These are phyloP conservation scores for Tolypocladium tundrense DNA, from an alignment of 2,329 filamentous ascomycete species.

Conservation along the genomic window DNA sequence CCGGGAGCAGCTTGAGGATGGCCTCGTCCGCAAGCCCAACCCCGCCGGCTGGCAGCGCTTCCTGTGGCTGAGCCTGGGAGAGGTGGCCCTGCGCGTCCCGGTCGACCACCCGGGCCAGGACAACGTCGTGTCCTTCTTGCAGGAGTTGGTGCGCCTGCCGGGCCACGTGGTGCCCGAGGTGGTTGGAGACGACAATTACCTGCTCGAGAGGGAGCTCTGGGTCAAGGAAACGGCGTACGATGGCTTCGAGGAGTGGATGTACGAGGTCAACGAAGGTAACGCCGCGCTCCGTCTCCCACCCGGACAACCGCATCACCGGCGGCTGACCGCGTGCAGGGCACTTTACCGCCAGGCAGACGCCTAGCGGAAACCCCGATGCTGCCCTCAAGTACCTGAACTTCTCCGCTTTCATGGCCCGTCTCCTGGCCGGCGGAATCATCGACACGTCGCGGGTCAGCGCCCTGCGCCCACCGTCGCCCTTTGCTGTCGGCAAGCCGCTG, in stretches of 20 bases:
- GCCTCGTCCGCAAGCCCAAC: background rate
- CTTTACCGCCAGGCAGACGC: background rate
- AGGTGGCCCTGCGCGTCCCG: background rate
- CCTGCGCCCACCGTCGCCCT: background rate
- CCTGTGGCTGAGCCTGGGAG: background rate
- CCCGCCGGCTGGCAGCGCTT: background rate
- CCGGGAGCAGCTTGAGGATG: background rate
- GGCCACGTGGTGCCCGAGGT: background rate
- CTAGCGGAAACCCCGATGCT: background rate
- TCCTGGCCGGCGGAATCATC: background rate
- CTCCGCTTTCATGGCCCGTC: background rate
- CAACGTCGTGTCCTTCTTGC: background rate
- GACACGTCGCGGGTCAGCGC: background rate
- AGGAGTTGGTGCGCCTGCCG: background rate
- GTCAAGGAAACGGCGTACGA: background rate
- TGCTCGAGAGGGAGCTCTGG: background rate
- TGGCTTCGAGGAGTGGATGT: background rate
- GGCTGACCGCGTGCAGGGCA: background rate
- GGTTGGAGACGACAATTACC: background rate
- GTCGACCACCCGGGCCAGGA: background rate
- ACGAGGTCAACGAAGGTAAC: background rate
- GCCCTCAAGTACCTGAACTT: background rate
- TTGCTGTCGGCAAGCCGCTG: background rate
- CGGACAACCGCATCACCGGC: background rate
- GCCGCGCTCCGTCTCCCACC: background rate